phyloP scores from a whole-genome alignment of 192 early-diverging fungal species.

The Backusella westeae region DNA sequence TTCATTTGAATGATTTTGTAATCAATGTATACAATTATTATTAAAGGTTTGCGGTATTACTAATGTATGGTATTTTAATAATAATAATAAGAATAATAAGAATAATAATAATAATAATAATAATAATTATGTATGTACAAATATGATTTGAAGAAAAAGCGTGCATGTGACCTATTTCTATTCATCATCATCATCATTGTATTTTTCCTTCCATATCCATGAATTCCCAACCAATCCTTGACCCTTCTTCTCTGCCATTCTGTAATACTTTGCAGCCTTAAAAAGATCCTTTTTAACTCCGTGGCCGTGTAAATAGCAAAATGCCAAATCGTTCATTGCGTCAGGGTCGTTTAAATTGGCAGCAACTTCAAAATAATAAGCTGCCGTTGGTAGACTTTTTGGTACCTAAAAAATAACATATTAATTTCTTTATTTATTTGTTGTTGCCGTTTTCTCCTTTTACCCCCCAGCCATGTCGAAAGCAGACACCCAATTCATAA shows the following conservation, averaged over 20 bases:
- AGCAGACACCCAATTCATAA: conserved; percentile 77
- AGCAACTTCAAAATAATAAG: conserved; percentile 80
- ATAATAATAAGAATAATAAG: not conserved
- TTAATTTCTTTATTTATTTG: not conserved
- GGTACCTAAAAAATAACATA: conserved; percentile 30
- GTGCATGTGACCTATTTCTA: not conserved
- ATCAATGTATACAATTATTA: not conserved
- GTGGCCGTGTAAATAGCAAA: conserved; percentile 69
- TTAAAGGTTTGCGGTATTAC: not conserved
- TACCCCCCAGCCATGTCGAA: conserved; percentile 80
- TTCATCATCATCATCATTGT: conserved; percentile 37
- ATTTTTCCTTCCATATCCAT: conserved; percentile 82
- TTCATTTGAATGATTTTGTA: not conserved
- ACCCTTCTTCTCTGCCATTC: conserved; percentile 68
- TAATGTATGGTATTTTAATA: not conserved
- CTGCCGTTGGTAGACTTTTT: conserved; percentile 68
- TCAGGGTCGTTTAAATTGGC: conserved; percentile 79
- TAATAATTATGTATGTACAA: conserved; percentile 1
- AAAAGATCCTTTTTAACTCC: conserved; percentile 77
- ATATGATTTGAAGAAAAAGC: not conserved
- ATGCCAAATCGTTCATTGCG: conserved; percentile 72
- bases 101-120: not conserved
- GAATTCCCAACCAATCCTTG: conserved; percentile 71
- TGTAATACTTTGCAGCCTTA: conserved; percentile 71
- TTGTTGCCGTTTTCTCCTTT: not conserved